phyloP scores from a whole-genome alignment of 73 alveolate species.

The Paramecium sonneborni region DNA sequence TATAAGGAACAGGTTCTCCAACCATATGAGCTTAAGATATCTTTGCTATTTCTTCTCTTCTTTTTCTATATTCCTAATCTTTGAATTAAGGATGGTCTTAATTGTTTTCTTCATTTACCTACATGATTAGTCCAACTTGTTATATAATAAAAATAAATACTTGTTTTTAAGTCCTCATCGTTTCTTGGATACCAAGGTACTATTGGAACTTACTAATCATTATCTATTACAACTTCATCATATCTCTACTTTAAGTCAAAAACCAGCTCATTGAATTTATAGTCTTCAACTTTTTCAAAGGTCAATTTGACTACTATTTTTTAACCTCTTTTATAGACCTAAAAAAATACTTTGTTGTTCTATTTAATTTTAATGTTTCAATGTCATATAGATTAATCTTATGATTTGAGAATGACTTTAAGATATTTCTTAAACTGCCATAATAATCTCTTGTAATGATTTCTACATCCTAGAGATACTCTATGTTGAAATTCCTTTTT shows the following conservation, averaged over 20 bases:
- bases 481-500: slow-evolving; percentile 27
- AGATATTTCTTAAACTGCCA: slow-evolving; percentile 8
- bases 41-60: slow-evolving; percentile 58
- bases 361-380: neutral
- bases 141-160: neutral
- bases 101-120: slow-evolving; percentile 21
- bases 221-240: neutral
- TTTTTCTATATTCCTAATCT: slow-evolving; percentile 43
- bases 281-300: slow-evolving; percentile 4
- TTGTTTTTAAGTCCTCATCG: slow-evolving; percentile 14
- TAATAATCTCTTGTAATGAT: slow-evolving; percentile 41
- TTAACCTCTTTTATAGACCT: neutral
- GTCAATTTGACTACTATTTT: neutral
- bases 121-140: neutral
- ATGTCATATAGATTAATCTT: neutral
- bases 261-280: neutral
- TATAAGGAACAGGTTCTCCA: slow-evolving; percentile 35
- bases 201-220: neutral
- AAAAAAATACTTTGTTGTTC: slow-evolving; percentile 4
- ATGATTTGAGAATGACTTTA: slow-evolving; percentile 2
- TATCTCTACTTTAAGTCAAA: slow-evolving; percentile 3
- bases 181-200: slow-evolving; percentile 59
- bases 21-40: slow-evolving; percentile 29
- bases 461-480: slow-evolving; percentile 15
- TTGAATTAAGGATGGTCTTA: slow-evolving; percentile 32